Evolutionary conservation across 768 basidiomycete species (phyloP).

Genomic region (Fibroporia radiculosa): DNA sequence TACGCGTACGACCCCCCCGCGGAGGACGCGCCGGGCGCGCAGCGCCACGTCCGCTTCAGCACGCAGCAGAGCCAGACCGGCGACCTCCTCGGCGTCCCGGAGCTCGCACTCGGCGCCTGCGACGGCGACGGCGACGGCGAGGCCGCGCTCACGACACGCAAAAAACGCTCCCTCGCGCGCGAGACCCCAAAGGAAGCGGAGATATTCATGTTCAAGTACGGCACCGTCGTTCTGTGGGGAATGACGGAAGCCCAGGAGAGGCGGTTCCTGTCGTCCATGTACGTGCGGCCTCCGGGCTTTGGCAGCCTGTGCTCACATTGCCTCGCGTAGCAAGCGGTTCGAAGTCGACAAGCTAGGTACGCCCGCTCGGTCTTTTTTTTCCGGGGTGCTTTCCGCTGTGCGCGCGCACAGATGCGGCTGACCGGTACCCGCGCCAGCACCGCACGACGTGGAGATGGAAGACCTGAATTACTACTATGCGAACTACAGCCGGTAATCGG

Average conservation of each 20-base stretch:
- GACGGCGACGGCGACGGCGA: slow-evolving; percentile 15
- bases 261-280: slow-evolving; percentile 87
- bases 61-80: slow-evolving; percentile 33
- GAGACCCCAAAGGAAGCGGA: slow-evolving; percentile 67
- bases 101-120: slow-evolving; percentile 37
- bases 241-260: slow-evolving; percentile 93
- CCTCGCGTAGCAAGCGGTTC: slow-evolving; percentile 78
- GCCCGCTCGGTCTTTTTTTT: slow-evolving; percentile 15
- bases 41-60: slow-evolving; percentile 11
- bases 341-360: slow-evolving; percentile 81
- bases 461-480: slow-evolving; percentile 96
- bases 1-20: slow-evolving; percentile 63
- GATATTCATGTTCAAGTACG: slow-evolving; percentile 90
- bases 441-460: slow-evolving; percentile 93
- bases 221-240: slow-evolving; percentile 95
- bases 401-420: not conserved
- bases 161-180: slow-evolving; percentile 50
- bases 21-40: slow-evolving; percentile 8
- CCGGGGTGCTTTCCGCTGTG: not conserved
- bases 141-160: slow-evolving; percentile 38
- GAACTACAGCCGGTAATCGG: slow-evolving; percentile 80
- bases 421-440: slow-evolving; percentile 35
- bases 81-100: slow-evolving; percentile 74
- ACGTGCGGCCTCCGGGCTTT: slow-evolving; percentile 23
- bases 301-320: not conserved